Evolutionary conservation across 306 rosid species (phyloP), one percentile per base, ranked within the genome.

Genomic region (Ormosia emarginata): DNA sequence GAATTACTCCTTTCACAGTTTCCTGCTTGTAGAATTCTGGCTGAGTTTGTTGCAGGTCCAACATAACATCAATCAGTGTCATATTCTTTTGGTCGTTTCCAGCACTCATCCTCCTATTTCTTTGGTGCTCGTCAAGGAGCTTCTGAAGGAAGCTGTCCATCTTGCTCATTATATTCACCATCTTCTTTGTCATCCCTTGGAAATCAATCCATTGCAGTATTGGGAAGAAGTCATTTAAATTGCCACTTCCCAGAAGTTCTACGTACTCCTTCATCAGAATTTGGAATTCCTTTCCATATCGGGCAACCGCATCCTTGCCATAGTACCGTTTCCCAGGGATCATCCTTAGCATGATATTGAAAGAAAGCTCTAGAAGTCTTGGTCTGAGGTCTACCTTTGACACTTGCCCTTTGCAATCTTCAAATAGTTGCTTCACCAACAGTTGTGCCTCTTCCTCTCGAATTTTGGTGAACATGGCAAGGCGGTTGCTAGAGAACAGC

Each of bases 241-340:
- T 78, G 1, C 74, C 68, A 82, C 7, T 18, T 8, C 14, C 63
- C 10, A 29, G n/a, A 12, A 73, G 17, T 32, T 44, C 59, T 4
- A 50, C 0, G 9, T 32, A 50, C 8, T 86, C 79, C 15, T 41
- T 77, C 44, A 87, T 41, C 1, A 83, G 65, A 43, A 36, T 2
- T 8, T 77, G 85, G 2, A 44, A 66, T 37, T 77, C 76, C 17
- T 77, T 83, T 14, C 50, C 77, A 59, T 43, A 77, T 34, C 29
- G 2, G 3, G 56, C 41, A 17, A 69, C 79, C 6, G 17, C 67
- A 46, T 58, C 68, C 43, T 84, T 72, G 1, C 84, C 90, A 15
- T 72, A 73, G n/a, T 76, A 81, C 6, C 71, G 74, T 58, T 87
- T 84, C 29, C 90, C 88, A 6, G 81, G 49, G 3, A 84, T 67